These are phyloP conservation scores for Mycena alexandri DNA, from an alignment of 768 basidiomycete species.

Conservation along the genomic window DNA sequence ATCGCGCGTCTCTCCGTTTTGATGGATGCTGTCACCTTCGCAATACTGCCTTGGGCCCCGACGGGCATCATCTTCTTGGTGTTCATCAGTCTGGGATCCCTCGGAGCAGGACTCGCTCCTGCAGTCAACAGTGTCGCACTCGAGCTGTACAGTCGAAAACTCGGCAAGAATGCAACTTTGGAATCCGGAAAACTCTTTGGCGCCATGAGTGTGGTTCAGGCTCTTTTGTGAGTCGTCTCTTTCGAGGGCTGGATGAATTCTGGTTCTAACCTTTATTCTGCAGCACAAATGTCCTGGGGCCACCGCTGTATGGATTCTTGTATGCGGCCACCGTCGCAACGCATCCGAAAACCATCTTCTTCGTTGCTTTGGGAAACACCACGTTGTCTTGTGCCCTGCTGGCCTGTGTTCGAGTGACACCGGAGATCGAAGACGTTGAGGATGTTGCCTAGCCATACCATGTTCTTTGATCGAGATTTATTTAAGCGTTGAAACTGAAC, in stretches of 20 bases:
- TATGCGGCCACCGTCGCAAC: slow-evolving; percentile 78
- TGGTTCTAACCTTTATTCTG: not conserved
- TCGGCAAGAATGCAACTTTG: slow-evolving; percentile 30
- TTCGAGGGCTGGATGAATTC: not conserved
- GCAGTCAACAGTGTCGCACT: slow-evolving; percentile 80
- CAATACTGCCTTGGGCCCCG: slow-evolving; percentile 55
- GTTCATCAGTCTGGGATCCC: slow-evolving; percentile 62
- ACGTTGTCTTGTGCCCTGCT: slow-evolving; percentile 60
- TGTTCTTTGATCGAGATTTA: too few species aligned
- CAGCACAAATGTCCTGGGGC: slow-evolving; percentile 70
- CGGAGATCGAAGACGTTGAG: not conserved
- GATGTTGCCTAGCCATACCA: not conserved
- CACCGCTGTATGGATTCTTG: slow-evolving; percentile 77
- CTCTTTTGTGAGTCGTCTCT: slow-evolving; percentile 22
- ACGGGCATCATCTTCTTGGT: slow-evolving; percentile 57
- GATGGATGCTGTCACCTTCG: slow-evolving; percentile 67
- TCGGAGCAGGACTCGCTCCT: slow-evolving; percentile 75
- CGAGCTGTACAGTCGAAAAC: slow-evolving; percentile 67
- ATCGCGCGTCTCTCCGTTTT: slow-evolving; percentile 73
- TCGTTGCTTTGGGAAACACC: slow-evolving; percentile 60
- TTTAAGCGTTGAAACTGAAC: too few species aligned
- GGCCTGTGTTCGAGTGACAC: slow-evolving; percentile 59
- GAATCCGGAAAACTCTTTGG: slow-evolving; percentile 69
- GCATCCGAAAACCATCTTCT: slow-evolving; percentile 79
- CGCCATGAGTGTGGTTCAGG: slow-evolving; percentile 80